A percentile compares a stretch with the other conserved stretches of the same genome.
phyloP scores from a whole-genome alignment of 108 stramenopile species.

The Nitzschia palea region DNA sequence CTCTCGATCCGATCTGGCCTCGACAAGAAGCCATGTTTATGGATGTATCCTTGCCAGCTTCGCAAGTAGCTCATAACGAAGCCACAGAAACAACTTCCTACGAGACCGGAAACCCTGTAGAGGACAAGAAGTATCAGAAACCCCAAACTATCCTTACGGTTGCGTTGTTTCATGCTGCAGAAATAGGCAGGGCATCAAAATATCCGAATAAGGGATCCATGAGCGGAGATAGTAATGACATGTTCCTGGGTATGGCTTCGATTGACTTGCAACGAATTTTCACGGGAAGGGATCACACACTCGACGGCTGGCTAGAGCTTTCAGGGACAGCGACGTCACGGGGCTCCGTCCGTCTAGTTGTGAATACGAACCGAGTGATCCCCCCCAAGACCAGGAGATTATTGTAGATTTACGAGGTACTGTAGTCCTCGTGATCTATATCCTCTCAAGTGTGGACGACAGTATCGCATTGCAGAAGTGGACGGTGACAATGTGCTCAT shows the following conservation, averaged over 20 bases:
- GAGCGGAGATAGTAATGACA: slow-evolving; percentile 52
- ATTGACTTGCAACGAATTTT: slow-evolving; percentile 67
- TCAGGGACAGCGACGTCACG: slow-evolving; percentile 22
- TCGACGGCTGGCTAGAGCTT: slow-evolving; percentile 71
- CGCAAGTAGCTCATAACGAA: slow-evolving; percentile 12
- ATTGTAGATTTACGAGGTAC: slow-evolving; percentile 65
- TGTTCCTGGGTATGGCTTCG: slow-evolving; percentile 64
- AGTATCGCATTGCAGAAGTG: slow-evolving; percentile 51
- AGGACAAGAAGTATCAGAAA: slow-evolving; percentile 10
- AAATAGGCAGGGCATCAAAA: slow-evolving; percentile 36
- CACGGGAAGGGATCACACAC: slow-evolving; percentile 57
- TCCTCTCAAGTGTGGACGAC: slow-evolving; percentile 48
- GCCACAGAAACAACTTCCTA: neutral
- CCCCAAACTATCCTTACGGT: slow-evolving; percentile 45
- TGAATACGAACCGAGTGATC: slow-evolving; percentile 79
- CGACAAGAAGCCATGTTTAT: slow-evolving; percentile 75
- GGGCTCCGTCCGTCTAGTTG: slow-evolving; percentile 63
- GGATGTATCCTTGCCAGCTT: slow-evolving; percentile 66
- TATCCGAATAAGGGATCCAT: slow-evolving; percentile 14
- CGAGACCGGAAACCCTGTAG: neutral
- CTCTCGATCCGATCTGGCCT: slow-evolving; percentile 69
- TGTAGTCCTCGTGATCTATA: slow-evolving; percentile 65
- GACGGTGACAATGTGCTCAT: slow-evolving; percentile 66
- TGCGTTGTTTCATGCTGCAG: slow-evolving; percentile 51
- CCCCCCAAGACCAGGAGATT: slow-evolving; percentile 65